A percentile compares a stretch with the other conserved stretches of the same genome.
These are phyloP conservation scores for Aspergillus chevalieri DNA, from an alignment of 2,329 filamentous ascomycete species.

Conservation along the genomic window DNA sequence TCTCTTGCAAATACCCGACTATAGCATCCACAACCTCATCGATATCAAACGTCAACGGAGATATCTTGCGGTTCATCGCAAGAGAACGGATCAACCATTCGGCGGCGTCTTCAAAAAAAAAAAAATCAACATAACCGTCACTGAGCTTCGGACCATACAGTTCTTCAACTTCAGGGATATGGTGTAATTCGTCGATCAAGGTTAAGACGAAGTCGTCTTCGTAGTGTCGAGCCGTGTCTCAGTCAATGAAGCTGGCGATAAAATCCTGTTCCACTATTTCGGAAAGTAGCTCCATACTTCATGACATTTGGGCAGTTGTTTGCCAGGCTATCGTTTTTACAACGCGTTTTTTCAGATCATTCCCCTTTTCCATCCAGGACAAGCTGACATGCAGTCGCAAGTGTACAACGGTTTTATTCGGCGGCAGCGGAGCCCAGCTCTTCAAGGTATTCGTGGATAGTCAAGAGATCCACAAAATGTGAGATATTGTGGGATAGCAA, in stretches of 20 bases:
- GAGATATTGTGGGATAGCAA: too few species aligned
- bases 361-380: not conserved
- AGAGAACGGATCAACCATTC: too few species aligned
- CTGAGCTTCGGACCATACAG: not conserved
- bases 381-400: not conserved
- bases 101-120: too few species aligned
- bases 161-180: not conserved
- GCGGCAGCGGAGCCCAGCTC: not conserved
- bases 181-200: not conserved
- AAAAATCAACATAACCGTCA: not conserved
- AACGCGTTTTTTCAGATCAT: not conserved
- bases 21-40: too few species aligned
- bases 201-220: not conserved
- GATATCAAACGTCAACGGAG: too few species aligned
- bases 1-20: too few species aligned
- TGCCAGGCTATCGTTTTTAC: not conserved
- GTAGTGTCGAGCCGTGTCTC: not conserved
- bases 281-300: not conserved
- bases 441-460: not conserved
- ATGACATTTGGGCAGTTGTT: not conserved
- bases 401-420: not conserved
- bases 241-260: not conserved
- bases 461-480: too few species aligned
- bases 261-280: not conserved
- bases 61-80: too few species aligned